Percentiles rank a stretch among this genome's conserved stretches.
Evolutionary conservation across 2,329 filamentous ascomycete species (phyloP).

Genomic region (Neoarthrinium moseri): DNA sequence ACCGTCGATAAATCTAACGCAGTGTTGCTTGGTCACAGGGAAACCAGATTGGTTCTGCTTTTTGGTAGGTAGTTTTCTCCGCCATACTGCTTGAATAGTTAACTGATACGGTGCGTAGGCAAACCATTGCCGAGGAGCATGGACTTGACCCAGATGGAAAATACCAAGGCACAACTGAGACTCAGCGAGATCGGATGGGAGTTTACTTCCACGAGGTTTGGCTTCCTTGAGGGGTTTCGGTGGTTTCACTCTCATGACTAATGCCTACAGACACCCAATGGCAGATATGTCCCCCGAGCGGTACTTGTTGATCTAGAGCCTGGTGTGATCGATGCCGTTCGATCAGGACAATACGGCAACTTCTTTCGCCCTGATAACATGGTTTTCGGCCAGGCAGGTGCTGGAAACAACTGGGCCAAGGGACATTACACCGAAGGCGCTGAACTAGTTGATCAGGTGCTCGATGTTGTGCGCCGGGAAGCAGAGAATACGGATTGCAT

Average conservation of each 20-base stretch:
- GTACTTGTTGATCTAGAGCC: slow-evolving; percentile 99
- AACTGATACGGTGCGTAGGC: slow-evolving; percentile 43
- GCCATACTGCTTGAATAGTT: not conserved
- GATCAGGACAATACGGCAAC: slow-evolving; percentile 95
- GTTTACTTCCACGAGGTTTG: slow-evolving; percentile 94
- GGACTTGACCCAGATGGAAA: slow-evolving; percentile 96
- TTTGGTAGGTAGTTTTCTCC: slow-evolving; percentile 67
- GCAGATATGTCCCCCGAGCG: slow-evolving; percentile 99
- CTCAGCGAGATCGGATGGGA: slow-evolving; percentile 99
- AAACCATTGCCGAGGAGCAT: slow-evolving; percentile 85
- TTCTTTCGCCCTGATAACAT: slow-evolving; percentile 99
- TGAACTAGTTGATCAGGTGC: slow-evolving; percentile 95
- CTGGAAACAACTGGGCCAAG: slow-evolving; percentile 99
- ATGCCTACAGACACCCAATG: slow-evolving; percentile 65
- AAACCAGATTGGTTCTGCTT: slow-evolving; percentile 99
- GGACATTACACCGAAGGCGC: slow-evolving; percentile 99
- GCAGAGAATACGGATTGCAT: slow-evolving; percentile 99
- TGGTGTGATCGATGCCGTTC: slow-evolving; percentile 99
- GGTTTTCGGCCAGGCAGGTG: slow-evolving; percentile 98
- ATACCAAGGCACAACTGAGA: slow-evolving; percentile 97
- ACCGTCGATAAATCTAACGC: slow-evolving; percentile 13
- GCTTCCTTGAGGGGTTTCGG: no score
- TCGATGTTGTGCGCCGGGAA: slow-evolving; percentile 97
- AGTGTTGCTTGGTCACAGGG: slow-evolving; percentile 58
- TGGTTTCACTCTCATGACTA: no score